Evolutionary conservation across 2,329 filamentous ascomycete genomes (phyloP).

Genomic region (Lecanicillium sp.): DNA sequence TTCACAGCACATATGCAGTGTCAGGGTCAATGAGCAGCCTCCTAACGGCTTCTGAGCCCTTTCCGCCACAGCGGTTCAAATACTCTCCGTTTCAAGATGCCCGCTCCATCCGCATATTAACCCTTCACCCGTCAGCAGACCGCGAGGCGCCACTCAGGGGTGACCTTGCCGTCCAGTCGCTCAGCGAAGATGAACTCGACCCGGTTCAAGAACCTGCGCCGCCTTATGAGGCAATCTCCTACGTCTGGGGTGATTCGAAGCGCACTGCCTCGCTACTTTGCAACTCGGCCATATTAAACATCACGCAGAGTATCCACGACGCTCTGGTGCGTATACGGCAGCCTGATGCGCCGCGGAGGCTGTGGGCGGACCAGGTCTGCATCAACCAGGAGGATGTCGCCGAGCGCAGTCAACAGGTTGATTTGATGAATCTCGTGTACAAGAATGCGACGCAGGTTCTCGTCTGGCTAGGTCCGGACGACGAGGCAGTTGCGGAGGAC

Average conservation of each 20-base stretch:
- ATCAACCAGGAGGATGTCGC: slow-evolving; percentile 29
- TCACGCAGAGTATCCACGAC: slow-evolving; percentile 22
- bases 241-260: slow-evolving; percentile 24
- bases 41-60: background rate
- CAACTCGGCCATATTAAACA: slow-evolving; percentile 13
- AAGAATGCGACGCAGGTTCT: slow-evolving; percentile 22
- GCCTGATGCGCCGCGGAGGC: slow-evolving; percentile 15
- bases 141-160: slow-evolving; percentile 17
- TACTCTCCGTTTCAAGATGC: background rate
- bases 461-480: slow-evolving; percentile 27
- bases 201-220: slow-evolving; percentile 8
- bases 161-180: slow-evolving; percentile 15
- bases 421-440: slow-evolving; percentile 29
- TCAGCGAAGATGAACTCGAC: slow-evolving; percentile 10
- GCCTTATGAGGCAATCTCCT: slow-evolving; percentile 26
- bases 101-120: slow-evolving; percentile 21
- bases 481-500: slow-evolving; percentile 17
- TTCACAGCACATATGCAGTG: too few species aligned
- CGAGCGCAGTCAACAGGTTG: slow-evolving; percentile 28
- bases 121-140: slow-evolving; percentile 20
- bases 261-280: slow-evolving; percentile 16
- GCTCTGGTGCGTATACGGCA: slow-evolving; percentile 22
- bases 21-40: background rate
- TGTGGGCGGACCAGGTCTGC: slow-evolving; percentile 34
- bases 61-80: background rate